A percentile compares a stretch with the other conserved stretches of the same genome.
Evolutionary conservation across 2,329 filamentous ascomycete genomes (phyloP).

Genomic region (Alternaria brassicae): DNA sequence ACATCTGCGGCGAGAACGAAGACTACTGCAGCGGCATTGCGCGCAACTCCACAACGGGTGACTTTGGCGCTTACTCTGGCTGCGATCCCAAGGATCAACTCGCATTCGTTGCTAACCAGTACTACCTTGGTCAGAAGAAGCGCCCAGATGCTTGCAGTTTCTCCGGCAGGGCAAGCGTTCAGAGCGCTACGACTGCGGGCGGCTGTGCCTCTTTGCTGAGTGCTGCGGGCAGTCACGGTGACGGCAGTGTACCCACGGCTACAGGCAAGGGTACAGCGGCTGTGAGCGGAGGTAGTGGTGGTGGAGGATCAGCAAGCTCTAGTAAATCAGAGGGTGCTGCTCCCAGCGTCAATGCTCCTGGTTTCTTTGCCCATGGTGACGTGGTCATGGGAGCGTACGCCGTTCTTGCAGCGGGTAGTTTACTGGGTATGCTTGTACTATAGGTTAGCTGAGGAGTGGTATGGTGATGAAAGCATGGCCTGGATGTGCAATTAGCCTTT

Average conservation of each 20-base stretch:
- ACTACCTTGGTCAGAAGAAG: constrained; percentile 63
- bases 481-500: neutral
- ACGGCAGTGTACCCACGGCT: constrained; percentile 57
- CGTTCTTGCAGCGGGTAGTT: constrained; percentile 28
- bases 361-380: constrained; percentile 37
- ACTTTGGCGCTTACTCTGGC: constrained; percentile 78
- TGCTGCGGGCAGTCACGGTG: constrained; percentile 67
- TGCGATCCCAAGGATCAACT: constrained; percentile 75
- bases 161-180: constrained; percentile 66
- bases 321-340: constrained; percentile 25
- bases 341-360: constrained; percentile 27
- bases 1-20: constrained; percentile 68
- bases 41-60: constrained; percentile 70
- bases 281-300: constrained; percentile 9
- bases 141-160: constrained; percentile 71
- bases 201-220: constrained; percentile 66
- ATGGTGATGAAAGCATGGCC: neutral
- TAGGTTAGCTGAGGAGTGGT: constrained; percentile 2
- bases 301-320: constrained; percentile 16
- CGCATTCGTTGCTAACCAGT: constrained; percentile 75
- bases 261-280: constrained; percentile 36
- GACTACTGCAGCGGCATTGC: constrained; percentile 71
- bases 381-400: constrained; percentile 31
- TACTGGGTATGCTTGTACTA: constrained; percentile 39
- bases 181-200: constrained; percentile 56